These are phyloP conservation scores for Colletotrichum brevisporum DNA, from an alignment of 2,329 filamentous ascomycete genomes.

Conservation along the genomic window DNA sequence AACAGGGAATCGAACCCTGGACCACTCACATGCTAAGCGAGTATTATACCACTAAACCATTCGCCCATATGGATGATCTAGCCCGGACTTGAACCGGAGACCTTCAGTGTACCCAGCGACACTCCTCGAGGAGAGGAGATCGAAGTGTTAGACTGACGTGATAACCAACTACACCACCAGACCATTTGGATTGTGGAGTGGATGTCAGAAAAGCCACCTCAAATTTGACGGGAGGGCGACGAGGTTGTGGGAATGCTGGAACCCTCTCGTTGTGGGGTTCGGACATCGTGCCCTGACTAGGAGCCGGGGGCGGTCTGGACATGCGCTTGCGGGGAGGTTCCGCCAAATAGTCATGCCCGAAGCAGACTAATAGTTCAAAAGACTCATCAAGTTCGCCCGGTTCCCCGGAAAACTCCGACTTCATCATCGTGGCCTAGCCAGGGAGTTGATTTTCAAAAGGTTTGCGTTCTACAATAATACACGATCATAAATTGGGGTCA, in stretches of 20 bases:
- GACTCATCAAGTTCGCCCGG: too few species aligned
- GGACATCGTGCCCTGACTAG: too few species aligned
- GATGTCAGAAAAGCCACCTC: neutral
- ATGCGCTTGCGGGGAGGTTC: too few species aligned
- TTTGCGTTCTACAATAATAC: too few species aligned
- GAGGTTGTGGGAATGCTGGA: neutral
- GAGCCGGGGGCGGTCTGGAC: too few species aligned
- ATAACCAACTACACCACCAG: slow-evolving; percentile 59
- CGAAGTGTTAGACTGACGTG: slow-evolving; percentile 61
- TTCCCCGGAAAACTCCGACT: too few species aligned
- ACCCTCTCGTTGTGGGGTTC: neutral
- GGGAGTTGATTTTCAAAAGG: too few species aligned
- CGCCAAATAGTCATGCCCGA: too few species aligned
- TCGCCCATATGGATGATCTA: slow-evolving; percentile 25
- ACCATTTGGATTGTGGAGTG: slow-evolving; percentile 15
- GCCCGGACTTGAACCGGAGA: slow-evolving; percentile 38
- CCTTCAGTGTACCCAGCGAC: slow-evolving; percentile 26
- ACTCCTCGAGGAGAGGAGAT: neutral
- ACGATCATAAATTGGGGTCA: too few species aligned
- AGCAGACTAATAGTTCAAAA: too few species aligned
- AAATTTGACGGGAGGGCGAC: neutral
- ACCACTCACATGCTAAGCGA: slow-evolving; percentile 27
- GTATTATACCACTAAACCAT: slow-evolving; percentile 29
- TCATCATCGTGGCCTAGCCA: too few species aligned
- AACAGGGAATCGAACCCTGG: slow-evolving; percentile 29